Base-by-base conservation (phyloP, 2,329 filamentous ascomycete genomes). In the Pezicula rhizophila region DNA sequence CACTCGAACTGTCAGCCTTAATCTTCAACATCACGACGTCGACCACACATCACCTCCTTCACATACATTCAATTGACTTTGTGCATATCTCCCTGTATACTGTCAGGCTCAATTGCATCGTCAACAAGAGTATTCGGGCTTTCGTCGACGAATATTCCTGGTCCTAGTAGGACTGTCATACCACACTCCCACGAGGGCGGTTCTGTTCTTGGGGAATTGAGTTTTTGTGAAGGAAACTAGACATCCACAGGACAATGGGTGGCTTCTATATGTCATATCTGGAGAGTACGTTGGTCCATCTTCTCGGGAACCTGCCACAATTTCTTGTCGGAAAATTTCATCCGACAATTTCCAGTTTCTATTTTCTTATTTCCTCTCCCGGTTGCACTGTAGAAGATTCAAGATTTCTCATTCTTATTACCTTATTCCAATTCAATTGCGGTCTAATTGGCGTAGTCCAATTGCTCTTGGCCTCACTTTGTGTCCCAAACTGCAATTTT, bases 181-280 rank as follows among this genome's bases (percentile, higher is more conserved):
- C 57, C 60, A 63, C 56, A 60, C 57, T 52, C 47, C 46, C 52
- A 52, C 49, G 35, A 49, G 33, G 54, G 48, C 51, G 50, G 42
- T 50, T 34, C 48, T 51, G 48, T 57, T 58, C 48, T 55, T 56
- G 53, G 47, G 49, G 47, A 12, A 31, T 25, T 45, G 45, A 41
- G 52, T 56, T 53, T 48, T 52, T 53, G 50, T 54, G 47, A 56
- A 38, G 46, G 40, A 42, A 12, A 14, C 11, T 42, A 53, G 43
- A 51, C 45, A 76, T 2, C 28, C 28, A 31, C 8, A 12, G 12
- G 8, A 31, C 59, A 54, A 84, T 84, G 80, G 74, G 73, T 60
- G 80, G 80, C 56, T 84, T 83, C 63, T 84, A 84, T 64, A 84
- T 84, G 76, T 60, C 61, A 60, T 64, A 64, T 61, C 49, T 64